Conservation (phyloP, 2,329 filamentous ascomycete genomes). For the Botrytis fragariae region DNA sequence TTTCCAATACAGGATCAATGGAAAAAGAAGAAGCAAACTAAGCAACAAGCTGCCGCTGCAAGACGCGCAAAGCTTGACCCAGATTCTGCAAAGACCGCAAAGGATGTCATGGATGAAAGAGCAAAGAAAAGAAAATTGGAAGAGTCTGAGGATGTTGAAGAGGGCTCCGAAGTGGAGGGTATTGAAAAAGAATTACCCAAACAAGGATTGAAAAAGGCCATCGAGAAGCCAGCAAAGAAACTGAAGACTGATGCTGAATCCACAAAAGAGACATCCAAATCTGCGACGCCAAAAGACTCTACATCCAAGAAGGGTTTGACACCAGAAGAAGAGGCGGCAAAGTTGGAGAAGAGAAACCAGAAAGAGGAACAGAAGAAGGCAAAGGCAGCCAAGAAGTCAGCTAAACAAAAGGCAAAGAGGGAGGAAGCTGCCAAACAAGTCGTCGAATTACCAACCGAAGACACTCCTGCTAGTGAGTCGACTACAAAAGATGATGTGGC, state of each 20-base stretch:
- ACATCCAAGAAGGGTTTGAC: slow-evolving; percentile 30
- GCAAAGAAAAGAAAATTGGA: slow-evolving; percentile 79
- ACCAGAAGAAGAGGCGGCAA: slow-evolving; percentile 12
- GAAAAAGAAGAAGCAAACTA: slow-evolving; percentile 93
- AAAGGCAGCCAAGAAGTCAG: slow-evolving; percentile 45
- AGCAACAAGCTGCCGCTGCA: slow-evolving; percentile 77
- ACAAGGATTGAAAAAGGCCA: slow-evolving; percentile 56
- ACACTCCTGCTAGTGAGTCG: slow-evolving; percentile 33
- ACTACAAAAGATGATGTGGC: slow-evolving; percentile 19
- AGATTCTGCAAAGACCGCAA: slow-evolving; percentile 84
- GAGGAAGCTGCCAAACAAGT: slow-evolving; percentile 20
- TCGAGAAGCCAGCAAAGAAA: slow-evolving; percentile 47
- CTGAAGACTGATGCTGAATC: slow-evolving; percentile 47
- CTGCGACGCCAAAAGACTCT: slow-evolving; percentile 39
- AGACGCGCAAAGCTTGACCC: slow-evolving; percentile 89
- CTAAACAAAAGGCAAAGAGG: slow-evolving; percentile 42
- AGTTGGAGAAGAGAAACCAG: slow-evolving; percentile 24
- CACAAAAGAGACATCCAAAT: slow-evolving; percentile 29
- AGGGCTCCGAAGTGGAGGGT: slow-evolving; percentile 40
- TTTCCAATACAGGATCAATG: slow-evolving; percentile 71
- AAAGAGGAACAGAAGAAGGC: slow-evolving; percentile 39
- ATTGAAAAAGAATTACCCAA: slow-evolving; percentile 60
- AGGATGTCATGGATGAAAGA: slow-evolving; percentile 86
- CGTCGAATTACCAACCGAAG: slow-evolving; percentile 7
- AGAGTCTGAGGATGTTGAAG: slow-evolving; percentile 51